These are phyloP conservation scores for Fusarium nurragi DNA, from an alignment of 2,329 filamentous ascomycete species.

Conservation along the genomic window DNA sequence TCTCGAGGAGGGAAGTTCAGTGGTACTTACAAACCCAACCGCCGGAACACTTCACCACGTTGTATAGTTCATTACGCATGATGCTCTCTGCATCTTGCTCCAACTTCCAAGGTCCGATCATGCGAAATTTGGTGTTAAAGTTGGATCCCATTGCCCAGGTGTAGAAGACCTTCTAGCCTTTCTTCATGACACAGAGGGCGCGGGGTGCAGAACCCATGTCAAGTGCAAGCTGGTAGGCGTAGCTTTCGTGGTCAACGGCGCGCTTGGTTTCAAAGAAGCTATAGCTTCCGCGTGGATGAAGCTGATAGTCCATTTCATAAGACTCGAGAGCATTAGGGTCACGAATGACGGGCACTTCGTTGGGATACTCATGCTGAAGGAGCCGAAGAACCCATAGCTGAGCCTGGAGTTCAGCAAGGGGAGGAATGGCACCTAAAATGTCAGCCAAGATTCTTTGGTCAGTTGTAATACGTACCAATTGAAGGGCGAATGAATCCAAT, in stretches of 20 bases:
- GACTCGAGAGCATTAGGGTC: slow-evolving; percentile 41
- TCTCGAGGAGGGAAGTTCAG: fast-evolving
- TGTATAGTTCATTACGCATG: slow-evolving; percentile 55
- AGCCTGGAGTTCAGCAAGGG: slow-evolving; percentile 59
- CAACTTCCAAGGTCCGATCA: slow-evolving; percentile 57
- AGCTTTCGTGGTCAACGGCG: slow-evolving; percentile 60
- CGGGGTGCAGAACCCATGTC: slow-evolving; percentile 57
- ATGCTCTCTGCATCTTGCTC: slow-evolving; percentile 49
- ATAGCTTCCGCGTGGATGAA: slow-evolving; percentile 49
- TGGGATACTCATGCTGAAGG: slow-evolving; percentile 45
- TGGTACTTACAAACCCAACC: slow-evolving; percentile 51
- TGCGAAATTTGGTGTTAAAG: slow-evolving; percentile 60
- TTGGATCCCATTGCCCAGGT: slow-evolving; percentile 61
- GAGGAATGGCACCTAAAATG: slow-evolving; percentile 56
- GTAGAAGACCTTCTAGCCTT: slow-evolving; percentile 52
- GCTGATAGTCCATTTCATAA: slow-evolving; percentile 54
- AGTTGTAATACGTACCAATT: slow-evolving; percentile 45
- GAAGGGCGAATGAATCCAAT: slow-evolving; percentile 60
- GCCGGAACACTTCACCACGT: slow-evolving; percentile 50
- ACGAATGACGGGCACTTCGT: slow-evolving; percentile 19
- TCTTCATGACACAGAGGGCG: slow-evolving; percentile 47
- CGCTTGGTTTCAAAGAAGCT: slow-evolving; percentile 49
- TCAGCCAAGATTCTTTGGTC: background rate
- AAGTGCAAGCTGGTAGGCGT: slow-evolving; percentile 60
- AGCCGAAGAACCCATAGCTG: slow-evolving; percentile 58